phyloP scores from a whole-genome alignment of 768 basidiomycete genomes.

The Fibroporia radiculosa region DNA sequence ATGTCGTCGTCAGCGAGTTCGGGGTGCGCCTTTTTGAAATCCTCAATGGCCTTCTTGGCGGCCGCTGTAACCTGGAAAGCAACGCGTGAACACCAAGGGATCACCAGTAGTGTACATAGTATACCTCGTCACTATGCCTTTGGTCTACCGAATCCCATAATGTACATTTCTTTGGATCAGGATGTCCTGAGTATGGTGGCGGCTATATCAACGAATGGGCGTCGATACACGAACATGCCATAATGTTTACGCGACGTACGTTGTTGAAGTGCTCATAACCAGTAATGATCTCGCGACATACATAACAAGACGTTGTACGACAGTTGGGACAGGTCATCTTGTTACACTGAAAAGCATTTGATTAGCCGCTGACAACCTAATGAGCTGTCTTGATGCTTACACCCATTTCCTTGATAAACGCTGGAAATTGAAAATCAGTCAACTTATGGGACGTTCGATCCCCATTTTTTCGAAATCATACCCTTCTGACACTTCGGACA shows the following conservation, averaged over 20 bases:
- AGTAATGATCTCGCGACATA: conserved; percentile 64
- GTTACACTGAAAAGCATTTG: conserved; percentile 63
- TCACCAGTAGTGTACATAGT: conserved; percentile 5
- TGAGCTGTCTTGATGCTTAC: conserved; percentile 27
- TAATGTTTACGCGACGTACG: conserved; percentile 23
- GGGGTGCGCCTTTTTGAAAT: conserved; percentile 52
- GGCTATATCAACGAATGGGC: conserved; percentile 12
- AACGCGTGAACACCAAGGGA: neutral
- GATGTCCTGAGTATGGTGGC: conserved; percentile 12
- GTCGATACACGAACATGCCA: neutral
- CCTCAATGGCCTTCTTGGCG: conserved; percentile 55
- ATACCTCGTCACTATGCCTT: conserved; percentile 60
- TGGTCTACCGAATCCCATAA: conserved; percentile 64
- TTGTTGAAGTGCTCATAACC: conserved; percentile 75
- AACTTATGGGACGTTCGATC: no score
- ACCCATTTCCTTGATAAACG: conserved; percentile 73
- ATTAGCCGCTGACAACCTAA: neutral
- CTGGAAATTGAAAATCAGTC: conserved; percentile 27
- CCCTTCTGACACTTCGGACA: conserved; percentile 85
- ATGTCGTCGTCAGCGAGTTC: conserved; percentile 54
- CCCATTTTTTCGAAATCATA: no score
- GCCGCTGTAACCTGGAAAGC: conserved; percentile 55
- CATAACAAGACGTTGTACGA: conserved; percentile 69
- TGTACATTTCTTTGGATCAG: conserved; percentile 42
- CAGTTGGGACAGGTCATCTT: conserved; percentile 84